phyloP scores from a whole-genome alignment of 352 stramenopile species.

The Phytophthora boehmeriae region DNA sequence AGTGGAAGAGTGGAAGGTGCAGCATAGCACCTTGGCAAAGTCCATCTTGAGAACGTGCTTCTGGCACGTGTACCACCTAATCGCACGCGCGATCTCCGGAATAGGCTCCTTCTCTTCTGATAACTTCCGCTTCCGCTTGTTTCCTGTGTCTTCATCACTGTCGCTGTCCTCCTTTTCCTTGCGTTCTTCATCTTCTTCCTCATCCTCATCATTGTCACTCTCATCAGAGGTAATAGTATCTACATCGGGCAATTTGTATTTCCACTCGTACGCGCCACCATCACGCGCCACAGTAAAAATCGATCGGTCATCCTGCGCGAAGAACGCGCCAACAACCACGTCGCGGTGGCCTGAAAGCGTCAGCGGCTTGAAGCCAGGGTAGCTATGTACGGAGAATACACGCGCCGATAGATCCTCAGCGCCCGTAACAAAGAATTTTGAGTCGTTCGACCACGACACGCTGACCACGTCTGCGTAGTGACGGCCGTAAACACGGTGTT shows the following conservation, averaged over 20 bases:
- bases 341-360: conserved; percentile 91
- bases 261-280: conserved; percentile 88
- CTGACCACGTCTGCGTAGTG: conserved; percentile 91
- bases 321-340: conserved; percentile 87
- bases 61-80: conserved; percentile 87
- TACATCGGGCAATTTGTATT: conserved; percentile 63
- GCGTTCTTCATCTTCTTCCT: too few relatives aligned
- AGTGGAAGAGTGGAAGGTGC: conserved; percentile 87
- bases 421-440: conserved; percentile 91
- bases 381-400: conserved; percentile 82
- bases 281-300: conserved; percentile 91
- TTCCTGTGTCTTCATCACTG: conserved; percentile 27
- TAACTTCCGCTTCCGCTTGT: conserved; percentile 34
- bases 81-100: conserved; percentile 71
- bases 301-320: conserved; percentile 72
- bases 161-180: too few relatives aligned
- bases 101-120: conserved; percentile 26
- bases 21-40: conserved; percentile 88
- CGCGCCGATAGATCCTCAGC: conserved; percentile 89
- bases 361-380: conserved; percentile 81
- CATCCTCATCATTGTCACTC: conserved; percentile 22
- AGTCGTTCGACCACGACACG: conserved; percentile 89
- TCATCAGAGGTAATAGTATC: conserved; percentile 35
- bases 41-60: conserved; percentile 92
- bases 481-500: conserved; percentile 88